Conservation (phyloP, 2,329 filamentous ascomycete species). For the Diaporthe sp. region DNA sequence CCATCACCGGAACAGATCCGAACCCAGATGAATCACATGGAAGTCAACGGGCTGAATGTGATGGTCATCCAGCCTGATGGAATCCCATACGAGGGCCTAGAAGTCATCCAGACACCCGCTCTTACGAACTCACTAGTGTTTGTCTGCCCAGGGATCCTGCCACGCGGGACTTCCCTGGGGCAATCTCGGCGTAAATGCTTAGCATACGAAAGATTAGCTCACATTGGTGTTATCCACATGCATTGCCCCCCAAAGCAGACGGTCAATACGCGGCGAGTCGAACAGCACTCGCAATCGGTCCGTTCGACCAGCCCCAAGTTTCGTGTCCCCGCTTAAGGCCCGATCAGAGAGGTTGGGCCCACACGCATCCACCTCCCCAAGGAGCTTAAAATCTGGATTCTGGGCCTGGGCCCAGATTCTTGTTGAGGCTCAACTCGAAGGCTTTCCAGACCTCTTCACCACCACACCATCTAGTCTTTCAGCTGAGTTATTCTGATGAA, state of each 20-base stretch:
- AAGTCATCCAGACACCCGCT: not conserved
- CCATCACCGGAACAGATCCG: too few species aligned
- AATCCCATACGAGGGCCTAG: not conserved
- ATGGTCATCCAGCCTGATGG: not conserved
- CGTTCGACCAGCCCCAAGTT: constrained; percentile 5
- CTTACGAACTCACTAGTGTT: not conserved
- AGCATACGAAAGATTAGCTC: constrained; percentile 19
- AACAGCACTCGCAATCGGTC: constrained; percentile 22
- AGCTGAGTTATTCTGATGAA: not conserved
- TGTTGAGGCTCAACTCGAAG: not conserved
- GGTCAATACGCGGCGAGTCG: not conserved
- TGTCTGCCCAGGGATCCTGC: constrained; percentile 10
- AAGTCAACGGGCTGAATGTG: too few species aligned
- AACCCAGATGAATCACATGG: not conserved
- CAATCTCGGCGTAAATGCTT: constrained; percentile 34
- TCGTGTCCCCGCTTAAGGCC: constrained; percentile 22
- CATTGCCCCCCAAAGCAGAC: constrained; percentile 7
- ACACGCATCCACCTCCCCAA: not conserved
- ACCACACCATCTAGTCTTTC: not conserved
- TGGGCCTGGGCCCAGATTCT: not conserved
- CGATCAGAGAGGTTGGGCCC: constrained; percentile 2
- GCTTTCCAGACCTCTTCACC: not conserved
- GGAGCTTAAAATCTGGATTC: constrained; percentile 24
- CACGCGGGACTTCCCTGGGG: constrained; percentile 19
- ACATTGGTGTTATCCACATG: constrained; percentile 9